Base-by-base conservation (phyloP, 495 filamentous ascomycete genomes). In the Rostrohypoxylon terebratum region DNA sequence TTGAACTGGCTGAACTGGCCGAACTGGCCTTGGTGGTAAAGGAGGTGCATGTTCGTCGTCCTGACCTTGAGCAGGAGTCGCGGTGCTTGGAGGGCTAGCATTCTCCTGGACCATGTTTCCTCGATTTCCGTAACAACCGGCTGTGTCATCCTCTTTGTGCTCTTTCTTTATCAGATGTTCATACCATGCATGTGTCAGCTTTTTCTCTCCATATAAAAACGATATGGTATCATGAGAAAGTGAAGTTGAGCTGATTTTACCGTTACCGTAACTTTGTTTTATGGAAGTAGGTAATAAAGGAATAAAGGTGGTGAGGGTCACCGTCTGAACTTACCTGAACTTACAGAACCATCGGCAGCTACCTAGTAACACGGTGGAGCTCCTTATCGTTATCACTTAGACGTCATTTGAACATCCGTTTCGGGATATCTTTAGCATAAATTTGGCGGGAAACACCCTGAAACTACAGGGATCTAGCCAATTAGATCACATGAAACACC, bases 1-100 rank as follows among this genome's bases (percentile, higher is more conserved):
- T 44, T 72, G 77, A 34, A 64, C 57, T 1, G 90, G 90, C 48
- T n/a, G n/a, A n/a, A n/a, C n/a, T n/a, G n/a, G n/a, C n/a, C n/a
- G 77, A 34, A 64, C 57, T 1, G 90, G 90, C 48, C 92, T 87
- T 18, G 91, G 91, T 40, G 92, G 93, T 40, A 94, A 80, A 44
- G 92, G 91, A 58, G 90, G 90, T 38, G 83, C 84, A 47, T 67
- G 75, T 28, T 82, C 85, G 68, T 85, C 82, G 60, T 48, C 67
- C 63, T 68, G 50, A 3, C 28, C 28, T 28, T 28, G 28, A 28
- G 28, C 28, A 54, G 57, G 44, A 34, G 60, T 50, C 16, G 58
- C 55, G 23, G 18, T 57, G 63, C 58, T 59, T 48, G 74, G 63
- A 50, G 73, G 68, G 67, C 69, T 63, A 67, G 67, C 66, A 57